A percentile compares a stretch with the other conserved stretches of the same genome.
phyloP scores from a whole-genome alignment of 345 rosid genomes.

The Hirschfeldia incana region DNA sequence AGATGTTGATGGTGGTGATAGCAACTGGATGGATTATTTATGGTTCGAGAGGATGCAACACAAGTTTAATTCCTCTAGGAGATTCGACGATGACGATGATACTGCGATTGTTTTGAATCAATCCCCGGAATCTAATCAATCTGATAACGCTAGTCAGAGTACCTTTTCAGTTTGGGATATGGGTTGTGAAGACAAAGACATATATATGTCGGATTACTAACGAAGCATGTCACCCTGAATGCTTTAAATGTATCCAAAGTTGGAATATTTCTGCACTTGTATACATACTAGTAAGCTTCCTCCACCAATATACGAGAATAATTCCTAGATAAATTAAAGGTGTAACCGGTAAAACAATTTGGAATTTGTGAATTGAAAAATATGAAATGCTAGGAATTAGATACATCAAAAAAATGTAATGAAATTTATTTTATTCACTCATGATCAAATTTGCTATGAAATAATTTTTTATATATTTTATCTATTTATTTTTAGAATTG shows the following conservation, averaged over 20 bases:
- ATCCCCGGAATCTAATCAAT: not conserved
- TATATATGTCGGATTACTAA: slow-evolving; percentile 13
- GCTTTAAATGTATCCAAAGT: not conserved
- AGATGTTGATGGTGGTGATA: not conserved
- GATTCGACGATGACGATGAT: slow-evolving; percentile 30
- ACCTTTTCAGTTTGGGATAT: slow-evolving; percentile 38
- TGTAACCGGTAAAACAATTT: too few relatives aligned
- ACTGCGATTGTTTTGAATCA: slow-evolving; percentile 20
- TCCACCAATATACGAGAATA: not conserved
- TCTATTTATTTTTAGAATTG: too few relatives aligned
- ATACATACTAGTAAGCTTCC: not conserved
- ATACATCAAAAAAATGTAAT: too few relatives aligned
- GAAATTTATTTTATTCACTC: too few relatives aligned
- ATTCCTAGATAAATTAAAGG: not conserved
- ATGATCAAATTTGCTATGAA: too few relatives aligned
- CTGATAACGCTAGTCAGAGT: slow-evolving; percentile 4
- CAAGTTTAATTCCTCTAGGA: slow-evolving; percentile 26
- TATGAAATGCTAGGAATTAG: too few relatives aligned
- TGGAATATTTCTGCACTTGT: slow-evolving; percentile 12
- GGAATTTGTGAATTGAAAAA: too few relatives aligned
- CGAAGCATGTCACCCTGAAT: not conserved
- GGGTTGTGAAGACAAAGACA: slow-evolving; percentile 31
- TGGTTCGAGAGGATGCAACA: slow-evolving; percentile 25
- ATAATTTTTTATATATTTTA: too few relatives aligned
- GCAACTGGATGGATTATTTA: slow-evolving; percentile 5